Percentiles rank a stretch among this genome's conserved stretches.
These are phyloP conservation scores for Cercospora citrullina DNA, from an alignment of 2,329 filamentous ascomycete species.

Conservation along the genomic window DNA sequence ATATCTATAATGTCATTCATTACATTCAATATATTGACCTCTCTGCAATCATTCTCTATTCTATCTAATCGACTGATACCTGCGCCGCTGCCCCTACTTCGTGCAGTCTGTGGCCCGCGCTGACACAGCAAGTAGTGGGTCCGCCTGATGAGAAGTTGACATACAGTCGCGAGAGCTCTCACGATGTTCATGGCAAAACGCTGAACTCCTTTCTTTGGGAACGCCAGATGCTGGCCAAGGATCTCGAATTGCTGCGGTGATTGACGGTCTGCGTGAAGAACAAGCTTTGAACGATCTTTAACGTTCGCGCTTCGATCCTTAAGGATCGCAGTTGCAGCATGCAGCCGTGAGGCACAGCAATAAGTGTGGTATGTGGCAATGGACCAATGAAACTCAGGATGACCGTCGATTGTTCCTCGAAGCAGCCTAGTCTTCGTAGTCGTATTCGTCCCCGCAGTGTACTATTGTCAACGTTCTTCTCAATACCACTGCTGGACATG, in stretches of 20 bases:
- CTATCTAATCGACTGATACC: no score
- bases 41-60: no score
- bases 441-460: not conserved
- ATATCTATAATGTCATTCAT: no score
- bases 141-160: no score
- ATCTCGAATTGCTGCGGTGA: not conserved
- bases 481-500: no score
- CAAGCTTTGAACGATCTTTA: not conserved
- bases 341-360: not conserved
- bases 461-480: not conserved
- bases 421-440: not conserved
- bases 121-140: no score
- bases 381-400: not conserved
- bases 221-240: not conserved
- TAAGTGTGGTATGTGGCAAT: not conserved
- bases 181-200: no score
- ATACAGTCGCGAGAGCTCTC: no score
- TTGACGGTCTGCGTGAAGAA: not conserved
- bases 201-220: no score
- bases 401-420: not conserved
- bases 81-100: no score
- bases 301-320: not conserved
- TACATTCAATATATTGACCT: no score
- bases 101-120: no score
- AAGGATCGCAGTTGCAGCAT: not conserved